Base-by-base conservation (phyloP, 2,329 filamentous ascomycete species). In the Didymella glomerata region DNA sequence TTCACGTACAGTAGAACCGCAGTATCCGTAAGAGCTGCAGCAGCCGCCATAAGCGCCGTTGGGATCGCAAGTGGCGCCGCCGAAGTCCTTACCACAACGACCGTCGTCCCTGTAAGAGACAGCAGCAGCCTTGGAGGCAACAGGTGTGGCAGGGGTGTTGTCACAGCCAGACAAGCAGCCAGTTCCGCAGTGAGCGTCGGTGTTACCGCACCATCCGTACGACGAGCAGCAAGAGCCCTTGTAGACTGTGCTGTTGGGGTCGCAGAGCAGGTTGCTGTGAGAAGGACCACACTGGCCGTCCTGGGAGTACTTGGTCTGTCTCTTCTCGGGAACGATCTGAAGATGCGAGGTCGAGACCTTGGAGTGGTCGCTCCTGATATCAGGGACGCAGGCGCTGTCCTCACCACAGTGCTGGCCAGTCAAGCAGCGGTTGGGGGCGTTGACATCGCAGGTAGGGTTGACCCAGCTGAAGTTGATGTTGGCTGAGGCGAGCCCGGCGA, bases 401-500 rank as follows among this genome's bases (percentile, higher is more conserved):
- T 69, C 55, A 11, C 68, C 68, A 66, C 75, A 80, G 51, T 75
- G 61, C 64, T 79, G 74, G 44, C 78, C 76, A 49, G 71, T 73
- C 48, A 80, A 65, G 60, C 79, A 82, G 20, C 57, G 61, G 54
- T 48, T 68, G 28, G 47, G 65, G 1, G 62, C 32, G 25, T 57
- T 61, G 54, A 66, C 65, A 51, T 79, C 68, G 69, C 82, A 84
- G 3, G 59, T 76, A 22, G 82, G 78, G 48, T 81, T 76, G 9
- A 82, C 78, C 73, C 78, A 79, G 36, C 72, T 69, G 69, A 83
- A 82, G 60, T 80, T 78, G 69, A 84, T 83, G 67, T 84, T 84
- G 53, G 80, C 82, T 6, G 72, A 71, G 20, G 74, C 71, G 16
- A 77, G 61, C 50, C 74, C 74, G 52, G 72, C 76, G 55, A 80